These are phyloP conservation scores for Plenodomus lindquistii DNA, from an alignment of 2,329 filamentous ascomycete species.

Conservation along the genomic window DNA sequence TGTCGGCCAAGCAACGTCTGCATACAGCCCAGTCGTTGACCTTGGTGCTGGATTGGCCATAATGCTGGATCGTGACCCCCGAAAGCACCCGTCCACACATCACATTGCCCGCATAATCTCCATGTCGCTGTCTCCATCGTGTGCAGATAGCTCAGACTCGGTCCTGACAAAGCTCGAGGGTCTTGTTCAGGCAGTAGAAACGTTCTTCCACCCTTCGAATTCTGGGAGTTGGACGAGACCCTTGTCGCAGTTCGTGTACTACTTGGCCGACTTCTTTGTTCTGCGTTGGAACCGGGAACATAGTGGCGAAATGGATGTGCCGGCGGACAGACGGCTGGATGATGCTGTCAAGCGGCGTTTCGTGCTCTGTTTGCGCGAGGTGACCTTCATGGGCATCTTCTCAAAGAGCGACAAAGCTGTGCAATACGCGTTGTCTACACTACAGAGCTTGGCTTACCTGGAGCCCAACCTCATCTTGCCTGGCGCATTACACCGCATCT, in stretches of 20 bases:
- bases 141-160: slow-evolving; percentile 75
- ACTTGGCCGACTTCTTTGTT: slow-evolving; percentile 93
- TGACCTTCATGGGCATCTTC: slow-evolving; percentile 98
- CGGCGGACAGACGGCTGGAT: slow-evolving; percentile 76
- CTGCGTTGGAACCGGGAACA: slow-evolving; percentile 97
- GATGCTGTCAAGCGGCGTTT: slow-evolving; percentile 84
- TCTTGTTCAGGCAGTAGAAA: slow-evolving; percentile 91
- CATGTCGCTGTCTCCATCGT: slow-evolving; percentile 86
- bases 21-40: slow-evolving; percentile 81
- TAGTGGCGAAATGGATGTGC: slow-evolving; percentile 87
- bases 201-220: slow-evolving; percentile 98
- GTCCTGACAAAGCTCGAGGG: slow-evolving; percentile 85
- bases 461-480: slow-evolving; percentile 91
- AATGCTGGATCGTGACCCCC: slow-evolving; percentile 87
- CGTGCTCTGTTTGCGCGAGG: slow-evolving; percentile 84
- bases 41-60: slow-evolving; percentile 79
- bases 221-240: slow-evolving; percentile 89
- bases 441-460: slow-evolving; percentile 86
- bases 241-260: slow-evolving; percentile 86
- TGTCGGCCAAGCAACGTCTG: slow-evolving; percentile 91
- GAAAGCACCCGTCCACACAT: slow-evolving; percentile 89
- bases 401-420: slow-evolving; percentile 92
- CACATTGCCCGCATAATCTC: slow-evolving; percentile 92
- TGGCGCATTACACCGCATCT: slow-evolving; percentile 92
- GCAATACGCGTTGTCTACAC: slow-evolving; percentile 85